These are phyloP conservation scores for Candida stauntonica DNA, from an alignment of 805 yeast genomes.

Conservation along the genomic window DNA sequence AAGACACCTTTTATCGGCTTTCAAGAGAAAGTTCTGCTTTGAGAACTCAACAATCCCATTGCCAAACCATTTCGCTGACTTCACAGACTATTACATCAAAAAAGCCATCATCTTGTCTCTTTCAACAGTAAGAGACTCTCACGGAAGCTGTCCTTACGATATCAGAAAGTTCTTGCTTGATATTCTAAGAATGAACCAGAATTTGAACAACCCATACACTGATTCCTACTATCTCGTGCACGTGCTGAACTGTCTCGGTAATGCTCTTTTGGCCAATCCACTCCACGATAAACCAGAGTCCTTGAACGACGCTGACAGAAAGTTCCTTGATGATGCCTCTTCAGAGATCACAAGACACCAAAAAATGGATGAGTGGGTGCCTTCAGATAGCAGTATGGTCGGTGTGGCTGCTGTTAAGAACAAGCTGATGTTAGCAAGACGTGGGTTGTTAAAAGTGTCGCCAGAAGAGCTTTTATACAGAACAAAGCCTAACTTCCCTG, in stretches of 20 bases:
- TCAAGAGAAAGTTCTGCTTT: slow-evolving; percentile 69
- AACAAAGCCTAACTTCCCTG: slow-evolving; percentile 42
- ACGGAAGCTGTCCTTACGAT: slow-evolving; percentile 56
- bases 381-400: slow-evolving; percentile 59
- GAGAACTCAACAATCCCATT: slow-evolving; percentile 60
- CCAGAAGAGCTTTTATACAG: slow-evolving; percentile 52
- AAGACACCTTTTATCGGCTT: slow-evolving; percentile 65
- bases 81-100: slow-evolving; percentile 64
- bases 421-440: slow-evolving; percentile 53
- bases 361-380: slow-evolving; percentile 82
- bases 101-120: slow-evolving; percentile 63
- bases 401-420: slow-evolving; percentile 54
- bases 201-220: slow-evolving; percentile 68
- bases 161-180: slow-evolving; percentile 63
- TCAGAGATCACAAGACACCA: slow-evolving; percentile 70
- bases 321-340: slow-evolving; percentile 44
- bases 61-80: slow-evolving; percentile 76
- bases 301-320: slow-evolving; percentile 27
- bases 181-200: slow-evolving; percentile 78
- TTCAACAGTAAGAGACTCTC: slow-evolving; percentile 53
- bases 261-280: slow-evolving; percentile 30
- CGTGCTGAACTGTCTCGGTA: slow-evolving; percentile 52
- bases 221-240: slow-evolving; percentile 65
- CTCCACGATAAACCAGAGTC: slow-evolving; percentile 11
- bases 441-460: slow-evolving; percentile 48